Evolutionary conservation across 2,329 filamentous ascomycete genomes (phyloP).

Genomic region (Talaromyces sp.): DNA sequence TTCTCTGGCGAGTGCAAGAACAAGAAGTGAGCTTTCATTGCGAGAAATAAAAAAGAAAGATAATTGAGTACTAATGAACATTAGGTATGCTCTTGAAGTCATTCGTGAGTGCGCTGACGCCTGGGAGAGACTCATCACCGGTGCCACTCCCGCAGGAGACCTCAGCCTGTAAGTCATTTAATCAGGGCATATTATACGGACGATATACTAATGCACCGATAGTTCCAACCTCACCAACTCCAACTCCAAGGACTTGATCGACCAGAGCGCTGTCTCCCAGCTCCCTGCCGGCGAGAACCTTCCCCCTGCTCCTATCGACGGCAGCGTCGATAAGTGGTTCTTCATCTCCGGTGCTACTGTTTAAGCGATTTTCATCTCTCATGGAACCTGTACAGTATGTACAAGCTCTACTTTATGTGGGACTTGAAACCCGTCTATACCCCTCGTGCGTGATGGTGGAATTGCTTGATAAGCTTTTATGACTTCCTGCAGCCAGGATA

Average conservation of each 20-base stretch:
- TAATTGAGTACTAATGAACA: slow-evolving; percentile 16
- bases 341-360: slow-evolving; percentile 97
- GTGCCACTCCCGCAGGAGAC: slow-evolving; percentile 73
- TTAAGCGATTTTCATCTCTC: slow-evolving; percentile 40
- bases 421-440: background rate
- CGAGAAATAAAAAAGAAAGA: background rate
- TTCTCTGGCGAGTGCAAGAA: slow-evolving; percentile 99
- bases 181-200: background rate
- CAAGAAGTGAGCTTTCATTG: slow-evolving; percentile 63
- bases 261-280: slow-evolving; percentile 64
- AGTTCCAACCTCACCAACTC: slow-evolving; percentile 76
- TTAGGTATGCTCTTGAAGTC: slow-evolving; percentile 86
- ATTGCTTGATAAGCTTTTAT: background rate
- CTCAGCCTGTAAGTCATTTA: slow-evolving; percentile 67
- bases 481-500: background rate
- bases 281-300: slow-evolving; percentile 78
- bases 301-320: slow-evolving; percentile 80
- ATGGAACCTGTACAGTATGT: background rate
- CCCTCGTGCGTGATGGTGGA: slow-evolving; percentile 2
- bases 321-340: slow-evolving; percentile 99
- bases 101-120: slow-evolving; percentile 93
- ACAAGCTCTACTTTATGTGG: background rate
- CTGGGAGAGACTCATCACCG: slow-evolving; percentile 92
- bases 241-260: slow-evolving; percentile 68
- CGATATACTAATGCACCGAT: slow-evolving; percentile 14